phyloP scores from a whole-genome alignment of 768 basidiomycete genomes.

The Tulasnella sp. region DNA sequence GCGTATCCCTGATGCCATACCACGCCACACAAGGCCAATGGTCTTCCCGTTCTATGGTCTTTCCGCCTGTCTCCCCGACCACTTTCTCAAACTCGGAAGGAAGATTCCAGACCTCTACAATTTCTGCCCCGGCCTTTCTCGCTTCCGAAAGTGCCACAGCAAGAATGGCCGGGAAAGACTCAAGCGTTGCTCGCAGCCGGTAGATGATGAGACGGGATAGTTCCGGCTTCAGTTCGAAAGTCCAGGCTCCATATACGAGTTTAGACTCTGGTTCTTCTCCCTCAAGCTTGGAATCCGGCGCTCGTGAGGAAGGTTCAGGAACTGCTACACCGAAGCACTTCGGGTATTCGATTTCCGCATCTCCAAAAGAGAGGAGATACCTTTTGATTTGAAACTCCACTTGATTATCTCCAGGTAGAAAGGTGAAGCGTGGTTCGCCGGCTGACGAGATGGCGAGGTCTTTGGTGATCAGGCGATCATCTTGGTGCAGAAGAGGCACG shows the following conservation, averaged over 20 bases:
- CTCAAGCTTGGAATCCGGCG: not conserved
- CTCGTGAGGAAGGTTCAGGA: not conserved
- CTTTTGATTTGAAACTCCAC: conserved; percentile 44
- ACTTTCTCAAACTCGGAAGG: conserved; percentile 43
- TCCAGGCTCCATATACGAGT: conserved; percentile 51
- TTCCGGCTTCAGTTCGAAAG: conserved; percentile 46
- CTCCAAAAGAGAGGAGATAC: conserved; percentile 43
- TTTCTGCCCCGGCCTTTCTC: conserved; percentile 44
- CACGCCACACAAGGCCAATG: conserved; percentile 55
- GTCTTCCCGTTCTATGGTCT: conserved; percentile 45
- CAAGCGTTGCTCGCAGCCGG: conserved; percentile 45
- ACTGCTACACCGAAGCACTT: conserved; percentile 19
- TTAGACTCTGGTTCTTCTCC: conserved; percentile 6
- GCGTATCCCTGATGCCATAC: conserved; percentile 49
- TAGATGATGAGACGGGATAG: conserved; percentile 51
- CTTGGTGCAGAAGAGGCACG: conserved; percentile 48
- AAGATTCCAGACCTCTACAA: conserved; percentile 56
- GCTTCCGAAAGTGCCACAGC: conserved; percentile 46
- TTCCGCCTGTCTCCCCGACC: conserved; percentile 43
- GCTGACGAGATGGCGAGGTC: conserved; percentile 35
- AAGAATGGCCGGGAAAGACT: conserved; percentile 47
- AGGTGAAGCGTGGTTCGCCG: conserved; percentile 43
- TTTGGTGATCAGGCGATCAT: conserved; percentile 47
- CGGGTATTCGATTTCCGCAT: conserved; percentile 36
- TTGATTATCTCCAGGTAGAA: conserved; percentile 51